Percentiles rank a stretch among this genome's conserved stretches.
phyloP scores from a whole-genome alignment of 2,329 filamentous ascomycete species.

The Fusarium luffae region DNA sequence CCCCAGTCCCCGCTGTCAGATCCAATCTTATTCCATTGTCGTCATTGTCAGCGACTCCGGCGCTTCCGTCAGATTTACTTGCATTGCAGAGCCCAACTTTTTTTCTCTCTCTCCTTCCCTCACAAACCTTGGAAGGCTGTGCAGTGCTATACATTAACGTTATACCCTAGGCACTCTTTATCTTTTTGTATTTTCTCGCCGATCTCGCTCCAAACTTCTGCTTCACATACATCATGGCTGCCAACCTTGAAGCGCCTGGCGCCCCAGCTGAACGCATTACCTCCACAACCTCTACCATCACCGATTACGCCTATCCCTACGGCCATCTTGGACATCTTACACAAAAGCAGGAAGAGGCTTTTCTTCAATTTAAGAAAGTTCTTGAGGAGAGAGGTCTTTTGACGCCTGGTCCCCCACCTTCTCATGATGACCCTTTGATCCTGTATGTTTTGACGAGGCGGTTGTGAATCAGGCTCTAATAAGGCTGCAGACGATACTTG shows the following conservation, averaged over 20 bases:
- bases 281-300: conserved; percentile 46
- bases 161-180: conserved; percentile 3
- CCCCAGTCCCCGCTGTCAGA: conserved; percentile 21
- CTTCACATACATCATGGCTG: conserved; percentile 39
- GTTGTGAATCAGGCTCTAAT: conserved; percentile 32
- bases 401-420: conserved; percentile 64
- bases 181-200: background rate
- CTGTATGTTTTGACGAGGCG: conserved; percentile 62
- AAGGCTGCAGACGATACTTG: conserved; percentile 75
- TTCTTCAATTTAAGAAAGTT: conserved; percentile 77
- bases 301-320: conserved; percentile 69
- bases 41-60: conserved; percentile 37
- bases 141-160: background rate
- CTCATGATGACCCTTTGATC: conserved; percentile 79
- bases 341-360: conserved; percentile 71
- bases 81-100: conserved; percentile 12
- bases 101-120: conserved; percentile 4
- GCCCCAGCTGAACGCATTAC: conserved; percentile 45
- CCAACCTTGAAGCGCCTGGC: conserved; percentile 40
- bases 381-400: conserved; percentile 74
- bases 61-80: conserved; percentile 36
- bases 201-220: conserved; percentile 11
- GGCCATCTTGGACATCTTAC: conserved; percentile 86
- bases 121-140: conserved; percentile 7
- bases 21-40: conserved; percentile 30